phyloP scores from a whole-genome alignment of 2,329 filamentous ascomycete species.

The Camillea tinctor region DNA sequence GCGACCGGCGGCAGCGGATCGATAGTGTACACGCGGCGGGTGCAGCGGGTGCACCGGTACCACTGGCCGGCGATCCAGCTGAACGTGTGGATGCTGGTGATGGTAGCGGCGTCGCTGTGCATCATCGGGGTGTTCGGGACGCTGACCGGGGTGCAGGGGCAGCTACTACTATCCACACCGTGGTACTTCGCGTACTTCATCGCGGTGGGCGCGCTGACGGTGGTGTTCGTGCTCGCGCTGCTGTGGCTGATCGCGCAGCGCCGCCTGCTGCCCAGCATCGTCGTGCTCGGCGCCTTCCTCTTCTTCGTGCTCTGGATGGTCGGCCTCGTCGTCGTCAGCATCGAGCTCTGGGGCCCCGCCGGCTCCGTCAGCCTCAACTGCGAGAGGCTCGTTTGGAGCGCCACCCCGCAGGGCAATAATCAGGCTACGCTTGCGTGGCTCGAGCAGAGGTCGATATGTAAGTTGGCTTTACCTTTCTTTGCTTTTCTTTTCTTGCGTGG shows the following conservation, averaged over 20 bases:
- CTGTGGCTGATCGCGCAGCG: conserved; percentile 62
- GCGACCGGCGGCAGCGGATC: conserved; percentile 38
- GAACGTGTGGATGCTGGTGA: conserved; percentile 66
- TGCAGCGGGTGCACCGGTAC: conserved; percentile 55
- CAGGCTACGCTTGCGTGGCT: conserved; percentile 61
- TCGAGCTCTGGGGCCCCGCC: conserved; percentile 62
- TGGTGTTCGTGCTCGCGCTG: conserved; percentile 65
- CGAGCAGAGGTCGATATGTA: conserved; percentile 62
- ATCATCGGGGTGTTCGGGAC: conserved; percentile 61
- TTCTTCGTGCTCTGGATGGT: conserved; percentile 68
- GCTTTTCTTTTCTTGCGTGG: not conserved
- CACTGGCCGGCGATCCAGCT: conserved; percentile 68
- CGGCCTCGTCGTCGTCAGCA: conserved; percentile 59
- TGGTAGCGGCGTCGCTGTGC: conserved; percentile 57
- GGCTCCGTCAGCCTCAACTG: conserved; percentile 61
- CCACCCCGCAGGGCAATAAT: conserved; percentile 49
- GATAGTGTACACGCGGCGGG: conserved; percentile 42
- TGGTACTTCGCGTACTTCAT: conserved; percentile 71
- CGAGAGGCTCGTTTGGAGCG: conserved; percentile 55
- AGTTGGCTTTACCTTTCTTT: conserved; percentile 39
- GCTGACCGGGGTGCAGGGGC: conserved; percentile 59
- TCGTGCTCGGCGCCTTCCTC: conserved; percentile 64
- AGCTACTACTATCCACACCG: conserved; percentile 53
- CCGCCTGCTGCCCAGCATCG: conserved; percentile 59
- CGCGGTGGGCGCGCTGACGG: conserved; percentile 55